Base-by-base conservation (phyloP, 2,329 filamentous ascomycete genomes). In the Coleophoma cylindrospora region DNA sequence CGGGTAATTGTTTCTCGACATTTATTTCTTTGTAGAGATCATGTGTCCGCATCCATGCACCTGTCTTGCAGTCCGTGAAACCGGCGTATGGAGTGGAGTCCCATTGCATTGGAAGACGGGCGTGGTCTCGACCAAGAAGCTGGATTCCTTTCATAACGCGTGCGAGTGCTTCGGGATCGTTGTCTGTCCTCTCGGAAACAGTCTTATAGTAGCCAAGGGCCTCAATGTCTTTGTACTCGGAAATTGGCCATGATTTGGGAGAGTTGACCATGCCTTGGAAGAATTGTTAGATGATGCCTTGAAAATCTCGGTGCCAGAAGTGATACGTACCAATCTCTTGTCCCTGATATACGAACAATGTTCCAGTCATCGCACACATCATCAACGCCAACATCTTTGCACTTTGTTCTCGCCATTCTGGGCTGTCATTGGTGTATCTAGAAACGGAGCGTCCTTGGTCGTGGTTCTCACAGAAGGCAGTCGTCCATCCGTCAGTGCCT, bases 61-160 rank as follows among this genome's bases (percentile, higher is more conserved):
- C 68, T 0, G 70, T 72, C 0, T 67, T 69, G 0, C 66, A 69
- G 49, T 69, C 65, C 7, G 81, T 83, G 68, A 88, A 88, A 2
- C 85, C 85, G 0, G 79, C 81, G 54, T 83, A 74, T 1, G 70
- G 63, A 0, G 68, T 68, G 0, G 64, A 71, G 49, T 74, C 74
- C 85, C 85, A 89, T 55, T 85, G 82, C 70, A 89, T 80, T 0
- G 85, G 85, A 3, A 81, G 76, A n/a, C 85, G 74, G 9, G 82
- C 76, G 60, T 89, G 80, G 62, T 89, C 84, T 33, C 83, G 72
- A 6, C 76, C 83, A 32, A 86, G 75, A 51, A 76, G 71, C 54
- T 82, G 76, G 47, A 87, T 68, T 37, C 78, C 71, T 9, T 70
- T 64, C 57, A 76, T 73, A 0, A 74, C 77, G 36, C 74, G 68